phyloP scores from a whole-genome alignment of 805 yeast species.

The Wickerhamomyces pijperi region DNA sequence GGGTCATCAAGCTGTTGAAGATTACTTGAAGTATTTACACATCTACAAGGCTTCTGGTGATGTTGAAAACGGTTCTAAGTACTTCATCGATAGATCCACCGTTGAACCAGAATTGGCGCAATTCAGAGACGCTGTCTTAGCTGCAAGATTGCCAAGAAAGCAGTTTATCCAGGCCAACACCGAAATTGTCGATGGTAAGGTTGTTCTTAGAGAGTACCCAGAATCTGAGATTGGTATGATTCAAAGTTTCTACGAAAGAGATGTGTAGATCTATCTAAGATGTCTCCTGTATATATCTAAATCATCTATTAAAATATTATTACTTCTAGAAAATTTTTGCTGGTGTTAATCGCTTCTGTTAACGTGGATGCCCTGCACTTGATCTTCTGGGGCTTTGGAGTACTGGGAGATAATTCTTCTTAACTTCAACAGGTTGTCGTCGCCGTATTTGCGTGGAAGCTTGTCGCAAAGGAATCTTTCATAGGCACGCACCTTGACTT shows the following conservation, averaged over 20 bases:
- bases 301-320: neutral
- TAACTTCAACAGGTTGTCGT: too few relatives aligned
- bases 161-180: constrained; percentile 83
- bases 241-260: constrained; percentile 61
- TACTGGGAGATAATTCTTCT: too few relatives aligned
- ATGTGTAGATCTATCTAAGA: too few relatives aligned
- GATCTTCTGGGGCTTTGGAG: too few relatives aligned
- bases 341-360: too few relatives aligned
- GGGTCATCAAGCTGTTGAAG: constrained; percentile 67
- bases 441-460: too few relatives aligned
- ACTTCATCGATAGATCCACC: constrained; percentile 57
- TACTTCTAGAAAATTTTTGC: too few relatives aligned
- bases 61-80: constrained; percentile 47
- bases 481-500: too few relatives aligned
- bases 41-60: constrained; percentile 73
- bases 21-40: constrained; percentile 62
- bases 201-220: constrained; percentile 59
- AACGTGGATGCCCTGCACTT: too few relatives aligned
- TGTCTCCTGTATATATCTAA: too few relatives aligned
- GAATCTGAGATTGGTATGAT: constrained; percentile 71
- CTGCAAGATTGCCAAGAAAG: constrained; percentile 71
- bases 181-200: constrained; percentile 25
- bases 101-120: constrained; percentile 52
- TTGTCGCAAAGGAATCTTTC: too few relatives aligned
- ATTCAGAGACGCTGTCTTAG: constrained; percentile 57